Percentiles rank a stretch among this genome's conserved stretches.
These are phyloP conservation scores for Gnaphalium uliginosum DNA, from an alignment of 129 eudicot genomes.

Conservation along the genomic window DNA sequence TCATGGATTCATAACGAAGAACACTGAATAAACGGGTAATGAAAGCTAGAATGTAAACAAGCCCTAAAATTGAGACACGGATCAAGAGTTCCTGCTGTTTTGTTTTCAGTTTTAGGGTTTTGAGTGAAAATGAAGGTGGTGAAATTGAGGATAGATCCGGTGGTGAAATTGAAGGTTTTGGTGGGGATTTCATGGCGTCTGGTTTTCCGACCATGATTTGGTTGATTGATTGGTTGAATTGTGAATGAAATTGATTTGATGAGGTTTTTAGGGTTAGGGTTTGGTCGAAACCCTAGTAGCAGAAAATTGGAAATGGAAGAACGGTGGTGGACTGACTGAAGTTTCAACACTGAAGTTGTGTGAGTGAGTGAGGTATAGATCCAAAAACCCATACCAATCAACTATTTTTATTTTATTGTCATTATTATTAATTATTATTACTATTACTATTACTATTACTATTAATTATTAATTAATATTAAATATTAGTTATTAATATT, in stretches of 20 bases:
- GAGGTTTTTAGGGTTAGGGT: slow-evolving; percentile 2
- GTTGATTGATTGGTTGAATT: neutral
- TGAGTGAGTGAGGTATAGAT: neutral
- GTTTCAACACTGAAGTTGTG: slow-evolving; percentile 21
- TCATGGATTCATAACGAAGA: slow-evolving; percentile 88
- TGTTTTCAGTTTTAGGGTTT: slow-evolving; percentile 69
- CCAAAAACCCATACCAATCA: slow-evolving; percentile 13
- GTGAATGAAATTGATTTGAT: neutral
- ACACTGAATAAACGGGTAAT: slow-evolving; percentile 83
- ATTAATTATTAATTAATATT: too few relatives aligned
- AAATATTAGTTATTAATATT: too few relatives aligned
- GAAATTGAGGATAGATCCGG: slow-evolving; percentile 25
- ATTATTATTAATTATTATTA: neutral
- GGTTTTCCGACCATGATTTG: slow-evolving; percentile 42
- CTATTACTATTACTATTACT: too few relatives aligned
- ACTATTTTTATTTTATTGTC: neutral
- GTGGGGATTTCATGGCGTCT: slow-evolving; percentile 36
- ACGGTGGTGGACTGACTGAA: slow-evolving; percentile 14
- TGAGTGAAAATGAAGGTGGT: slow-evolving; percentile 37
- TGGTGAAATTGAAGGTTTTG: neutral
- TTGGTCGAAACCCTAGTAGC: slow-evolving; percentile 21
- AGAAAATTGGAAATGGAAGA: slow-evolving; percentile 16
- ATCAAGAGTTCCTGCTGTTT: slow-evolving; percentile 89
- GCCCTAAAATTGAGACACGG: slow-evolving; percentile 64
- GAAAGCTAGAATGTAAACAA: slow-evolving; percentile 81